Evolutionary conservation across 2,329 filamentous ascomycete genomes (phyloP), one percentile per base, ranked within the genome.

Genomic region (Akanthomyces uredinophilus): DNA sequence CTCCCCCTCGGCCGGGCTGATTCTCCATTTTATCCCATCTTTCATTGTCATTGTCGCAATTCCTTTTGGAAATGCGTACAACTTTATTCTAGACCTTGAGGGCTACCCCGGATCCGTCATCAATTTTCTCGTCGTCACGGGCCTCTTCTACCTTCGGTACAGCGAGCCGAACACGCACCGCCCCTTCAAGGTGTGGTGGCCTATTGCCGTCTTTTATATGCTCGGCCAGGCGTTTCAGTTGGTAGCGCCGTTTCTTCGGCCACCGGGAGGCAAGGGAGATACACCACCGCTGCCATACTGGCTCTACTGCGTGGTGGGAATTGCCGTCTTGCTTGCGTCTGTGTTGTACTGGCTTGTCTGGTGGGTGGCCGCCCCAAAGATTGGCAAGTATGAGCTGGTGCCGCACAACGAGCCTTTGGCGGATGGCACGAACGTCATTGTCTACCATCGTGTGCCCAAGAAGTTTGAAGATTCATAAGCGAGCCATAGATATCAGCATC

Each of bases 291-390:
- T 68, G 16, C 66, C 66, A 8, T 68, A 68, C 47, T 68, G 66
- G 66, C 62, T 68, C 14, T 68, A 68, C 46, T 66, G 66, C 29
- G 58, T 67, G n/a, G 66, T 66, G 46, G 66, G 66, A 8, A 66
- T 68, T 18, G 64, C 57, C 3, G 32, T 68, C 7, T 37, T 68
- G 58, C 57, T 52, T 1, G 52, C 50, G n/a, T 66, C 66, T 5
- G 65, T 68, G 39, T 61, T 59, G 22, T 68, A 67, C 50, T 68
- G 66, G 66, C 64, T 64, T 27, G 44, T 66, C n/a, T 67, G 65
- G 58, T 67, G 67, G 67, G 64, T 68, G 20, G 62, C 63, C 2
- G 59, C 53, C 6, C 67, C 67, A 7, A 67, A 64, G 29, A 46
- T 68, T 3, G 64, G 65, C 39, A 59, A 64, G 2, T 68, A 66